phyloP scores from a whole-genome alignment of 2,329 filamentous ascomycete genomes.

The Cercospora brassicicola region DNA sequence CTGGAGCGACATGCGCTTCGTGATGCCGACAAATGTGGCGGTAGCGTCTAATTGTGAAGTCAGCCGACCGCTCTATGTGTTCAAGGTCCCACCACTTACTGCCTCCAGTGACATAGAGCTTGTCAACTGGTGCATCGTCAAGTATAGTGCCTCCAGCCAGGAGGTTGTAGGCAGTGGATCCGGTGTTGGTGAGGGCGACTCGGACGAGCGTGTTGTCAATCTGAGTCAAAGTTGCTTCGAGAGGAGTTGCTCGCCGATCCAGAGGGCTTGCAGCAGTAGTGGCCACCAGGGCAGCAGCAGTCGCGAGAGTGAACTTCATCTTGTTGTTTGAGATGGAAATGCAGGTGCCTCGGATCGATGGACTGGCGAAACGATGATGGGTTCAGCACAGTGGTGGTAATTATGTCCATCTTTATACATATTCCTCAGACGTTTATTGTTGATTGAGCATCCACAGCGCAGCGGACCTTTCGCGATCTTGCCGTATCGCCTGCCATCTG shows the following conservation, averaged over 20 bases:
- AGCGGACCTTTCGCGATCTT: neutral
- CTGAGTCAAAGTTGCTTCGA: neutral
- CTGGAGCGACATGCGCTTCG: neutral
- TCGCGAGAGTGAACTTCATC: neutral
- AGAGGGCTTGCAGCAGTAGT: neutral
- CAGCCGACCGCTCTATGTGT: neutral
- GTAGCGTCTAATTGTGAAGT: neutral
- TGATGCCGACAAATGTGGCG: neutral
- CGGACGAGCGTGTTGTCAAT: neutral
- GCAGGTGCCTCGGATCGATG: neutral
- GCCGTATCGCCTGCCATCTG: neutral
- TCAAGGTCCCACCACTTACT: neutral
- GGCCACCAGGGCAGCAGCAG: neutral
- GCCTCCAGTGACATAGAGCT: neutral
- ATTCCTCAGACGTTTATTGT: neutral
- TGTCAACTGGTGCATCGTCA: conserved; percentile 1
- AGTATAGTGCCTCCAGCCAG: neutral
- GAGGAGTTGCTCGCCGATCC: neutral
- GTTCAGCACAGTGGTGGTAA: neutral
- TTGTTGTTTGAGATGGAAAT: neutral
- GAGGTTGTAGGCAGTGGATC: neutral
- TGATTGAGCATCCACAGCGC: neutral
- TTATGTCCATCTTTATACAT: neutral
- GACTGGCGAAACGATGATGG: neutral
- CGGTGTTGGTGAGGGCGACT: neutral